Conservation (phyloP, 306 rosid species). For the Begonia peltatifolia region DNA sequence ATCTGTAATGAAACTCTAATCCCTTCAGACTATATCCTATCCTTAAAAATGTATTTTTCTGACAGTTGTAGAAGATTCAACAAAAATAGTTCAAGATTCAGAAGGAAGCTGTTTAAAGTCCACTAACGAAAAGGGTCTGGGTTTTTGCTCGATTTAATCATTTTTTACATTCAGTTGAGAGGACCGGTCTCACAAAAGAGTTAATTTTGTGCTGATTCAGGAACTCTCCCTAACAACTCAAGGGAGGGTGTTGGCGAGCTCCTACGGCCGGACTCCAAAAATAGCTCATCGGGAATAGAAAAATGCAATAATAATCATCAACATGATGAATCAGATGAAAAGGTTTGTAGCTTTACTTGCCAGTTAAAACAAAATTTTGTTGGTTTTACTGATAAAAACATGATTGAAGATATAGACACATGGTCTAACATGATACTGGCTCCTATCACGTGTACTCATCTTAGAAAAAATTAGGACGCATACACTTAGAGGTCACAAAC, state of each 20-base stretch:
- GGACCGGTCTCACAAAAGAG: too few species aligned
- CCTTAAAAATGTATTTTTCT: not conserved
- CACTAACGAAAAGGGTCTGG: constrained; percentile 7
- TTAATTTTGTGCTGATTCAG: constrained; percentile 14
- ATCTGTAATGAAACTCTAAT: too few species aligned
- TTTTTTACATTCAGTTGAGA: too few species aligned
- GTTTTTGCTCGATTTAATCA: not conserved
- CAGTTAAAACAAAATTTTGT: too few species aligned
- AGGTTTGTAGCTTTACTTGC: constrained; percentile 9
- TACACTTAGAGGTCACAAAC: too few species aligned
- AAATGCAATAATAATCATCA: constrained; percentile 6
- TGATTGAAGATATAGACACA: too few species aligned
- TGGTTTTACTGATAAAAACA: too few species aligned
- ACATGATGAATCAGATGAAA: constrained; percentile 13
- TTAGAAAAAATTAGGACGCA: too few species aligned
- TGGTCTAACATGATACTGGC: too few species aligned
- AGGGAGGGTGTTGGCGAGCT: constrained; percentile 26
- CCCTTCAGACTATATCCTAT: too few species aligned
- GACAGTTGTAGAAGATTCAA: constrained; percentile 5
- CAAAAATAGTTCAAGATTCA: constrained; percentile 7
- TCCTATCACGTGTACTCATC: too few species aligned
- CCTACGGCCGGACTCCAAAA: constrained; percentile 17
- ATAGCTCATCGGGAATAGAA: constrained; percentile 10
- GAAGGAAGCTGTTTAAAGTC: constrained; percentile 11
- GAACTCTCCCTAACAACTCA: constrained; percentile 23